Base-by-base conservation (phyloP, 768 basidiomycete species). In the Boletus sensibilis region DNA sequence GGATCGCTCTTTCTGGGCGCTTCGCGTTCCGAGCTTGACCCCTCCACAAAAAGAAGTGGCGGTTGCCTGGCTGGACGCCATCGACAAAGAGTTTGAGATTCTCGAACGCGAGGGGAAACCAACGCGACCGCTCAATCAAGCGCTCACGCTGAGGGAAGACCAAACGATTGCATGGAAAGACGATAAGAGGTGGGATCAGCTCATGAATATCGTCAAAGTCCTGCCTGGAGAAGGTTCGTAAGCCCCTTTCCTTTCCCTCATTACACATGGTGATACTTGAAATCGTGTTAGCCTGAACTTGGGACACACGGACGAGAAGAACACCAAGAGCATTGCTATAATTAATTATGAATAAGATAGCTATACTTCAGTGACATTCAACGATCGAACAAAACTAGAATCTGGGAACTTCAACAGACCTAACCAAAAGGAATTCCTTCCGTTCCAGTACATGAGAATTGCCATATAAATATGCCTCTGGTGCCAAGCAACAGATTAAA, bases 1-100 rank as follows among this genome's bases (percentile, higher is more conserved):
- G 9, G 90, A 92, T 61, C 76, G 84, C 7, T 56, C 73, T 27
- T 50, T 90, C 16, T 91, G 88, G 83, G 78, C 84, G 2, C 72
- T 90, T 16, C 77, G 83, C 6, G 57, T 77, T 1, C 80, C 84
- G 5, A 66, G 63, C n/a, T 67, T 92, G 54, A 70, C 74, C 4
- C 56, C 71, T 0, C 62, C 77, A 5, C 81, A 90, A 60, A 67
- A 75, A 9, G 64, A 67, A 0, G 64, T 82, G 14, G 85, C 87
- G 0, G 74, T 78, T 38, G 70, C 62, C 3, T 92, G 87, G 86
- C 66, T 89, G 16, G 69, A 79, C 40, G 74, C 72, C 8, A 70
- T 91, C 33, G 72, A 75, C 18, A 64, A 73, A 6, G 83, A 84
- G 58, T 58, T 78, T 5, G 64, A 72, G 39, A 66, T 68, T 8